Evolutionary conservation across 225 moss, liverwort and hornwort genomes (phyloP).

Genomic region (Marchantia paleacea): DNA sequence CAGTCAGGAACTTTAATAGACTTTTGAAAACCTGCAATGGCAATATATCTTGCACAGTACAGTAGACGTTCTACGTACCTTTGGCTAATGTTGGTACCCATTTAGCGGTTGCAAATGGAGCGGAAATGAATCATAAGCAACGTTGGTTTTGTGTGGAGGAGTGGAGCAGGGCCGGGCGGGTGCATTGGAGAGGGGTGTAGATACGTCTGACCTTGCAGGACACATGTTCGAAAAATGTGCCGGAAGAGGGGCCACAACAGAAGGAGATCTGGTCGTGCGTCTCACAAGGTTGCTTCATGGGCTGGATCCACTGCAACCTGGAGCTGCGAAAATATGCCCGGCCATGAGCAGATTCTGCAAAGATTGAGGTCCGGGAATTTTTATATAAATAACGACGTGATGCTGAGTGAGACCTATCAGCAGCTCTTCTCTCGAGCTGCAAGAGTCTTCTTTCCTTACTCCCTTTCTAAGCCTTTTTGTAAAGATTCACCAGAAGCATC

Average conservation of each 20-base stretch:
- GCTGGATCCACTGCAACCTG: neutral
- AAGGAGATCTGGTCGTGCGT: conserved; percentile 4
- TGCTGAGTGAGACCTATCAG: neutral
- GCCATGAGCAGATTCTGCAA: neutral
- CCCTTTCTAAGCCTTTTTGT: neutral
- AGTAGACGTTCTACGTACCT: too few relatives aligned
- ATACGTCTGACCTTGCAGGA: neutral
- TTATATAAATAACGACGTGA: neutral
- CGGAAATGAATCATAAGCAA: too few relatives aligned
- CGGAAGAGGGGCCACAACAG: neutral
- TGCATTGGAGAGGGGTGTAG: too few relatives aligned
- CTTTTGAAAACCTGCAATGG: too few relatives aligned
- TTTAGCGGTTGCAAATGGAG: too few relatives aligned
- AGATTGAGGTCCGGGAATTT: too few relatives aligned
- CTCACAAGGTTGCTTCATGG: neutral
- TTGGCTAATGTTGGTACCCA: too few relatives aligned
- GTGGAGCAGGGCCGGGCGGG: too few relatives aligned
- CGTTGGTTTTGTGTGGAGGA: too few relatives aligned
- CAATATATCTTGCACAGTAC: too few relatives aligned
- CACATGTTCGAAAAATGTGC: neutral
- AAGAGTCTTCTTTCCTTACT: neutral
- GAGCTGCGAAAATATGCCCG: neutral
- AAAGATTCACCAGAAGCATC: neutral
- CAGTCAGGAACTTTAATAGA: too few relatives aligned
- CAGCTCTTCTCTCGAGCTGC: conserved; percentile 10